Percentiles rank a stretch among this genome's conserved stretches.
Evolutionary conservation across 2,329 filamentous ascomycete species (phyloP).

Genomic region (Aspergillus fumigatiaffinis): DNA sequence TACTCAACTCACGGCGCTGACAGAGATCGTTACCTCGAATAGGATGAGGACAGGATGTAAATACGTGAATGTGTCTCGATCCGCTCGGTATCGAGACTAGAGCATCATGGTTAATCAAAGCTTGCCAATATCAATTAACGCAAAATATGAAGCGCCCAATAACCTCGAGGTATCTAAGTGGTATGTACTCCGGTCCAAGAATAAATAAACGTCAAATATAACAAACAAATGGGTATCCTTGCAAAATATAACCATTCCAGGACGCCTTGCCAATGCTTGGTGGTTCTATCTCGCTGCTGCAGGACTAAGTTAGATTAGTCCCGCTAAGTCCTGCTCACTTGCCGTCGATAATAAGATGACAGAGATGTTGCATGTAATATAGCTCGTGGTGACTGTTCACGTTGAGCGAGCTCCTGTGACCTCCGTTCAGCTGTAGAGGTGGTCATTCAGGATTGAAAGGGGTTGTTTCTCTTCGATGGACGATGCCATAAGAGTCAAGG

Average conservation of each 20-base stretch:
- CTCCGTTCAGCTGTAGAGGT: background rate
- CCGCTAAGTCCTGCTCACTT: background rate
- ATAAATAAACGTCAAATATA: background rate
- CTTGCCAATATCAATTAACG: background rate
- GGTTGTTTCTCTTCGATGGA: background rate
- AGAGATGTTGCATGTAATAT: background rate
- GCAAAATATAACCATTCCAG: background rate
- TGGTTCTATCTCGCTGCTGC: background rate
- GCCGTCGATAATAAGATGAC: background rate
- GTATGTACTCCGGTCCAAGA: background rate
- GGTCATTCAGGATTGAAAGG: background rate
- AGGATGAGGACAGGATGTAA: background rate
- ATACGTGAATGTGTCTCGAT: background rate
- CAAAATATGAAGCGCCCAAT: background rate
- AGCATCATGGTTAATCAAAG: background rate
- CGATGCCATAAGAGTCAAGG: background rate
- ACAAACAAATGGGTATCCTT: background rate
- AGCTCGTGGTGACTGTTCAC: too few relatives aligned
- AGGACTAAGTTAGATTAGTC: background rate
- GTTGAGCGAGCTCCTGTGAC: background rate
- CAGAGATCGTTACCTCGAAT: background rate
- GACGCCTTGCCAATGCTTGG: background rate
- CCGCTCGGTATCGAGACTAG: background rate
- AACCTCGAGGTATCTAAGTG: background rate
- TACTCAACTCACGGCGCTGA: background rate